phyloP scores from a whole-genome alignment of 495 filamentous ascomycete genomes.

The Penicillium diatomitis region DNA sequence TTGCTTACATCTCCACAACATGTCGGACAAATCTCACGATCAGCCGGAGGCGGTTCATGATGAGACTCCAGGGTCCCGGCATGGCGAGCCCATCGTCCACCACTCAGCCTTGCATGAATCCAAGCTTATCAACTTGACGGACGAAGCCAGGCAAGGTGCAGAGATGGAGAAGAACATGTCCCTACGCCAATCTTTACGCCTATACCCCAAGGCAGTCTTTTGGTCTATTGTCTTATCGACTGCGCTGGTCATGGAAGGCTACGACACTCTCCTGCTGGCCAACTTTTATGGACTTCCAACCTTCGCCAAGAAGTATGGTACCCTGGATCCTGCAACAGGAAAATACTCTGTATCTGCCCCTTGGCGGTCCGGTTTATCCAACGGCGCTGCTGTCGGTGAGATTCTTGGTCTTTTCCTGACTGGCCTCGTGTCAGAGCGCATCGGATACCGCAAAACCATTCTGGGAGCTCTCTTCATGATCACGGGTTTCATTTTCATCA shows the following conservation, averaged over 20 bases:
- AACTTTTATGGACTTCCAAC: slow-evolving; percentile 30
- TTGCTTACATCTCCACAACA: no score
- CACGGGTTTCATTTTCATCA: slow-evolving; percentile 60
- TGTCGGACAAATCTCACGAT: no score
- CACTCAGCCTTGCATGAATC: background rate
- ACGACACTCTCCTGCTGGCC: slow-evolving; percentile 37
- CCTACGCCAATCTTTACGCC: background rate
- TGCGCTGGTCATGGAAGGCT: slow-evolving; percentile 44
- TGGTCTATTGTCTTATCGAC: slow-evolving; percentile 23
- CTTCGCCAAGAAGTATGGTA: slow-evolving; percentile 56
- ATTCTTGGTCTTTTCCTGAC: slow-evolving; percentile 64
- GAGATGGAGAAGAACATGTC: background rate
- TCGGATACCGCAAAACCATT: slow-evolving; percentile 59
- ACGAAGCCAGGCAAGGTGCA: background rate
- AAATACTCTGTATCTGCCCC: slow-evolving; percentile 27
- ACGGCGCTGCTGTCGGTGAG: slow-evolving; percentile 52
- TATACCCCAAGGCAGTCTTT: background rate
- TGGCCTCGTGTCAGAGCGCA: slow-evolving; percentile 58
- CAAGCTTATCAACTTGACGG: background rate
- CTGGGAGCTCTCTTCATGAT: slow-evolving; percentile 60
- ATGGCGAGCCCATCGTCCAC: background rate
- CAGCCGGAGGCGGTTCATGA: no score
- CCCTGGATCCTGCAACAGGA: background rate
- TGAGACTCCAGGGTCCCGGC: background rate
- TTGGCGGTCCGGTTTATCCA: slow-evolving; percentile 65